Conservation (phyloP, 2,329 filamentous ascomycete species). For the Exophiala phaeomuriformis region DNA sequence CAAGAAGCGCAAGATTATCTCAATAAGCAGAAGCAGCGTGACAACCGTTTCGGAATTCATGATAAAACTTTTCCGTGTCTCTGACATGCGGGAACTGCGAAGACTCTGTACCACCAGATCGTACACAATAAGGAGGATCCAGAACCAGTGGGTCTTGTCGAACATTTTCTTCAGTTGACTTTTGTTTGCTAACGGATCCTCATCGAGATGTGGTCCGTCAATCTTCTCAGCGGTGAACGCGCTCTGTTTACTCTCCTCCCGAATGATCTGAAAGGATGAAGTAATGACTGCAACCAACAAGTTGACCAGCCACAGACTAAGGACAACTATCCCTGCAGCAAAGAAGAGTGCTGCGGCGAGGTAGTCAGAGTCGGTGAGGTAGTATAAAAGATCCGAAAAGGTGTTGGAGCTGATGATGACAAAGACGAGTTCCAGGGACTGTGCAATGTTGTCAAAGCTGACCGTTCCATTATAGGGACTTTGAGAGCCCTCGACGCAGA, state of each 20-base stretch:
- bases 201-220: constrained; percentile 32
- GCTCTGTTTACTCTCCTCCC: constrained; percentile 89
- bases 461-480: constrained; percentile 81
- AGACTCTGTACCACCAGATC: constrained; percentile 73
- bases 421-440: constrained; percentile 90
- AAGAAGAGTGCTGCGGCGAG: constrained; percentile 74
- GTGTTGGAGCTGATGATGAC: constrained; percentile 98
- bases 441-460: constrained; percentile 88
- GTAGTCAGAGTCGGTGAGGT: constrained; percentile 86
- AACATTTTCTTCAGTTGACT: constrained; percentile 60
- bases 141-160: constrained; percentile 65
- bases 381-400: constrained; percentile 90
- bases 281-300: constrained; percentile 94
- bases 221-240: constrained; percentile 76
- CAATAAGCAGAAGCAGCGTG: constrained; percentile 68
- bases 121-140: constrained; percentile 72
- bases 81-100: constrained; percentile 69
- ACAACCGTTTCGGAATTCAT: constrained; percentile 64
- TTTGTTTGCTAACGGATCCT: constrained; percentile 29
- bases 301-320: constrained; percentile 95
- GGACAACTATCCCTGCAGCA: constrained; percentile 67
- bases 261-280: constrained; percentile 94
- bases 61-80: constrained; percentile 56
- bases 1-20: constrained; percentile 72
- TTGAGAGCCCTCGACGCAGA: constrained; percentile 63